Base-by-base conservation (phyloP, 139 green algal species). In the Edaphochlamys debaryana region DNA sequence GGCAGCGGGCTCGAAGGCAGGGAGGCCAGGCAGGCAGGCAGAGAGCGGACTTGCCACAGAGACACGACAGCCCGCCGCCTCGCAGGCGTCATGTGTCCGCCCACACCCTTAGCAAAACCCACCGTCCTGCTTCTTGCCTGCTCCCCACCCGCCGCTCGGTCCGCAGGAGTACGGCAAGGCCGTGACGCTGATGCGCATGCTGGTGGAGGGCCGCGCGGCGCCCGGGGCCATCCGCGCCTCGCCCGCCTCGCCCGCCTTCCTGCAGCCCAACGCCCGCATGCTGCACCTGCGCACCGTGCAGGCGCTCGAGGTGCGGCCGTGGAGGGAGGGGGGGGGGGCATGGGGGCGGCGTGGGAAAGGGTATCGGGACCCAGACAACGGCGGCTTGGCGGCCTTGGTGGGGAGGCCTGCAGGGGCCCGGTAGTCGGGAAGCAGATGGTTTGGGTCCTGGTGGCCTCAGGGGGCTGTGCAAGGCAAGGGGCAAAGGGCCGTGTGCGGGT, bases 161-260 rank as follows among this genome's bases (percentile, higher is more conserved):
- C 19, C 40, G 36, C 75, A 82, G 75, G 75, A 82, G 75, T 82
- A 73, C 62, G 45, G 30, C 62, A 71, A 72, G 60, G 75, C 75
- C 2, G 20, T 73, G 30, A 32, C 75, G 41, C 62, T 82, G 75
- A 63, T 73, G 75, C 41, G 62, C 19, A 2, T 73, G 41, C 62
- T 82, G 42, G 75, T 82, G 40, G 36, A 71, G 62, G 75, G 75
- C 32, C 75, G 75, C 62, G 45, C n/a, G 0, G 75, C 62, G 37
- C 62, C 75, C 7, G 75, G 75, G 25, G 75, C 62, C 32, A 63
- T 58, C 41, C 75, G 75, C 75, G 62, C 75, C 75, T 73, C 62
- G 9, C 75, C 62, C 75, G 63, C 75, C 62, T 73, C 62, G 29
- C 75, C 75, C n/a, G 75, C n/a, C 41, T 71, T 72, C 40, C 63